phyloP scores from a whole-genome alignment of 106 monocot genomes.

The Agapanthus africanus region DNA sequence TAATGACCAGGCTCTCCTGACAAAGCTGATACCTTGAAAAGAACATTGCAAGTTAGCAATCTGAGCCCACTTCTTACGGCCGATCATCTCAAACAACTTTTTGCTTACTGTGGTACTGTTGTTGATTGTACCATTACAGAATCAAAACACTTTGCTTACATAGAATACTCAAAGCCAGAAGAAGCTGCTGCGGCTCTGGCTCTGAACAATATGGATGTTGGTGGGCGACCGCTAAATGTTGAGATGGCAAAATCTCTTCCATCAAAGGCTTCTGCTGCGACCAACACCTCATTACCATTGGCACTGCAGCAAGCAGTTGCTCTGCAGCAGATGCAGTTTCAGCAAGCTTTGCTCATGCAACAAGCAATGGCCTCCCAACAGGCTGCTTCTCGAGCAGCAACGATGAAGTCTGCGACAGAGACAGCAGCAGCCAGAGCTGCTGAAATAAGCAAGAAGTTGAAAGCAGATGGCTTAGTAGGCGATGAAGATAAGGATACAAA shows the following conservation, averaged over 20 bases:
- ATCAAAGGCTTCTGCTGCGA: slow-evolving; percentile 29
- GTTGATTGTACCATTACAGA: slow-evolving; percentile 89
- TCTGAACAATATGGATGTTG: slow-evolving; percentile 94
- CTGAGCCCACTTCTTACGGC: slow-evolving; percentile 88
- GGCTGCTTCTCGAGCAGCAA: slow-evolving; percentile 86
- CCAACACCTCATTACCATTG: slow-evolving; percentile 55
- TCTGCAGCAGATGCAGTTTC: slow-evolving; percentile 98
- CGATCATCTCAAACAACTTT: slow-evolving; percentile 93
- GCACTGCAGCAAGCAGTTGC: slow-evolving; percentile 99
- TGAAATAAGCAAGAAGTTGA: slow-evolving; percentile 94
- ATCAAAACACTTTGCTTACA: slow-evolving; percentile 90
- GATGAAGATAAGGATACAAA: slow-evolving; percentile 12
- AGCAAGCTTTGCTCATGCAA: slow-evolving; percentile 94
- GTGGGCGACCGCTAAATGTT: slow-evolving; percentile 90
- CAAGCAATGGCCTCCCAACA: slow-evolving; percentile 83
- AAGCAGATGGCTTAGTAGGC: slow-evolving; percentile 54
- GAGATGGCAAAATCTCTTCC: slow-evolving; percentile 98
- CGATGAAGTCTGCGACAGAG: slow-evolving; percentile 99
- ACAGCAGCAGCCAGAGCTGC: slow-evolving; percentile 90
- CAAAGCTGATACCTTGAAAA: slow-evolving; percentile 64
- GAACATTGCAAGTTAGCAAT: slow-evolving; percentile 89
- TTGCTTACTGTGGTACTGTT: slow-evolving; percentile 93
- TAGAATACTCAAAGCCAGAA: slow-evolving; percentile 90
- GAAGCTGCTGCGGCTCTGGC: slow-evolving; percentile 84
- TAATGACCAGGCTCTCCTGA: slow-evolving; percentile 40